Percentiles rank a stretch among this genome's conserved stretches.
Conservation (phyloP, 805 yeast genomes). For the Zygosaccharomyces rouxii region DNA sequence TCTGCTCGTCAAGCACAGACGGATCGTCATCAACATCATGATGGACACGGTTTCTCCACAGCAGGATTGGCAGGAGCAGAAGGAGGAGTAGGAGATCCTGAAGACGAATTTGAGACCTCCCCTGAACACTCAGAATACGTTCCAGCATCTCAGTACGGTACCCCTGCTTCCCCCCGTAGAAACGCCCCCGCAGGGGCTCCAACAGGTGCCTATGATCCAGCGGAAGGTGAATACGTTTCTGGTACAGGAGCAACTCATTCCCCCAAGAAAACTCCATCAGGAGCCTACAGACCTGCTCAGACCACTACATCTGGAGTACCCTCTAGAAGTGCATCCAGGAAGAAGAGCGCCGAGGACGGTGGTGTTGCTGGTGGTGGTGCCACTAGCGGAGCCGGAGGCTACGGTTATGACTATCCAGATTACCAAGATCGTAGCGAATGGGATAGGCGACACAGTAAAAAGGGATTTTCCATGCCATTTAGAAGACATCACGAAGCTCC, state of each 20-base stretch:
- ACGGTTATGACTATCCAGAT: background rate
- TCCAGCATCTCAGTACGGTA: constrained; percentile 4
- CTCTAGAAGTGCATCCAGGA: background rate
- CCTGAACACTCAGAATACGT: background rate
- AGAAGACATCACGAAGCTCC: background rate
- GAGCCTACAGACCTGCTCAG: background rate
- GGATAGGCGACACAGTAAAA: constrained; percentile 3
- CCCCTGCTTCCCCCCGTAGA: constrained; percentile 4
- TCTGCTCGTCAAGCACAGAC: background rate
- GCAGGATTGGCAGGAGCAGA: background rate
- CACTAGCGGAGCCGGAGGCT: background rate
- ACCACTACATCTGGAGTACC: background rate
- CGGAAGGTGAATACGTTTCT: background rate
- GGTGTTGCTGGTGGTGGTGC: constrained; percentile 1
- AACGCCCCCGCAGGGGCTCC: background rate
- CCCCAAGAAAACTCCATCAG: background rate
- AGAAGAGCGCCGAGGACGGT: background rate
- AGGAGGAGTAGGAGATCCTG: background rate
- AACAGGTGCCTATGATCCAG: background rate
- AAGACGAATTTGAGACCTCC: background rate
- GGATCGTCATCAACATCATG: background rate
- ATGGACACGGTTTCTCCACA: background rate
- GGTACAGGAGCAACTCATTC: background rate
- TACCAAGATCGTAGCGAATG: background rate
- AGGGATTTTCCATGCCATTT: constrained; percentile 2